These are phyloP conservation scores for Aleurites moluccanus DNA, from an alignment of 441 rosid species.

Conservation along the genomic window DNA sequence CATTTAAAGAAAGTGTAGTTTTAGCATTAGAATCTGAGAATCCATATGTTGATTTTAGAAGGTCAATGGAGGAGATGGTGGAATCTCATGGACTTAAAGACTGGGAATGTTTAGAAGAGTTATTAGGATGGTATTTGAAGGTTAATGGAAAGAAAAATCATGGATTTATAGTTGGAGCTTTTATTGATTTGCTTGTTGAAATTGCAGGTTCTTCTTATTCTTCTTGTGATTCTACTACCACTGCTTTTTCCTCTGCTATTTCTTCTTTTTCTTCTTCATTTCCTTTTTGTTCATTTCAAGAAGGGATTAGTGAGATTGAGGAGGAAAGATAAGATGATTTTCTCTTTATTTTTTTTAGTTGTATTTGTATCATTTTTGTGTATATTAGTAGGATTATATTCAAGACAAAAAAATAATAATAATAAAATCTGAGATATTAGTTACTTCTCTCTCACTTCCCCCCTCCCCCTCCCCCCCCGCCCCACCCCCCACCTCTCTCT, in stretches of 20 bases:
- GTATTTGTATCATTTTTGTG: constrained; percentile 20
- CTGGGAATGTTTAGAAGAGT: constrained; percentile 59
- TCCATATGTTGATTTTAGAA: constrained; percentile 59
- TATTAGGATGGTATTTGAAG: constrained; percentile 59
- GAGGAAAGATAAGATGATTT: constrained; percentile 21
- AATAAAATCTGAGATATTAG: background rate
- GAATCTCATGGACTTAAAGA: constrained; percentile 53
- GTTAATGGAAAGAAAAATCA: constrained; percentile 66
- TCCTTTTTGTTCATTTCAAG: constrained; percentile 20
- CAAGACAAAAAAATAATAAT: background rate
- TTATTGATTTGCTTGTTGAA: constrained; percentile 65
- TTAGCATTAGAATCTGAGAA: constrained; percentile 61
- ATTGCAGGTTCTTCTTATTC: constrained; percentile 24
- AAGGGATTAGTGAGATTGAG: constrained; percentile 20
- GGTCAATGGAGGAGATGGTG: constrained; percentile 90
- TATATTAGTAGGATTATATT: constrained; percentile 23
- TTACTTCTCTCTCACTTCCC: background rate
- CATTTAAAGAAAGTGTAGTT: constrained; percentile 49
- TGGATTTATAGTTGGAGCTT: constrained; percentile 61
- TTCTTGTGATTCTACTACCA: constrained; percentile 26
- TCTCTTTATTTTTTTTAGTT: constrained; percentile 6
- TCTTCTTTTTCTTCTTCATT: constrained; percentile 38
- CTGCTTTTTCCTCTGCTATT: constrained; percentile 44
- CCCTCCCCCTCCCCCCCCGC: too few species aligned
- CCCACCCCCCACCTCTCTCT: too few species aligned